Conservation (phyloP, 495 filamentous ascomycete genomes). For the Paragyromitra xinjiangensis region DNA sequence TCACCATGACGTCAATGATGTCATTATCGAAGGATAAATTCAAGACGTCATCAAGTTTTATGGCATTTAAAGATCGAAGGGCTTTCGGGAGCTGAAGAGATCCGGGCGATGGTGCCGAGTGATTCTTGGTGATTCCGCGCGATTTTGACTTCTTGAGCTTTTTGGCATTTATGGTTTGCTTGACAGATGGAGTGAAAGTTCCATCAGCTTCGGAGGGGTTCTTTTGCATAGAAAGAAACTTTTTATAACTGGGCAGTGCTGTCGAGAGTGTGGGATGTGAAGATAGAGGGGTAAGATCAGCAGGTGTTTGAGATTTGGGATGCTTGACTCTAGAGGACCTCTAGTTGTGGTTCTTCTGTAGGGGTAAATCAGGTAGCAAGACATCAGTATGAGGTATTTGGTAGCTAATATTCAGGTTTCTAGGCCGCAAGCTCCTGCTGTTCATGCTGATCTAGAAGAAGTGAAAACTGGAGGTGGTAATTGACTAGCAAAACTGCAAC, state of each 20-base stretch:
- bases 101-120: not conserved
- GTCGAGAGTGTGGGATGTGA: not conserved
- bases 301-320: not conserved
- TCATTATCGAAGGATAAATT: not conserved
- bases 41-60: not conserved
- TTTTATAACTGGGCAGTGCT: not conserved
- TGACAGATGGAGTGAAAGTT: no score
- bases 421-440: not conserved
- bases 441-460: not conserved
- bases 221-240: not conserved
- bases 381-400: no score
- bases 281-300: not conserved
- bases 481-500: not conserved
- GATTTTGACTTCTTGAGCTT: not conserved
- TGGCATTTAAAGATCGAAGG: not conserved
- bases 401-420: not conserved
- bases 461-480: not conserved
- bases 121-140: not conserved
- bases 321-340: not conserved
- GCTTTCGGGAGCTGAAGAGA: not conserved
- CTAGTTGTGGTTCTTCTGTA: not conserved
- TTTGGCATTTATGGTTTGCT: no score
- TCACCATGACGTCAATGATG: conserved; percentile 2
- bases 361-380: not conserved
- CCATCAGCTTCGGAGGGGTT: no score